Evolutionary conservation across 257 asterid species (phyloP).

Genomic region (Anisodus acutangulus): DNA sequence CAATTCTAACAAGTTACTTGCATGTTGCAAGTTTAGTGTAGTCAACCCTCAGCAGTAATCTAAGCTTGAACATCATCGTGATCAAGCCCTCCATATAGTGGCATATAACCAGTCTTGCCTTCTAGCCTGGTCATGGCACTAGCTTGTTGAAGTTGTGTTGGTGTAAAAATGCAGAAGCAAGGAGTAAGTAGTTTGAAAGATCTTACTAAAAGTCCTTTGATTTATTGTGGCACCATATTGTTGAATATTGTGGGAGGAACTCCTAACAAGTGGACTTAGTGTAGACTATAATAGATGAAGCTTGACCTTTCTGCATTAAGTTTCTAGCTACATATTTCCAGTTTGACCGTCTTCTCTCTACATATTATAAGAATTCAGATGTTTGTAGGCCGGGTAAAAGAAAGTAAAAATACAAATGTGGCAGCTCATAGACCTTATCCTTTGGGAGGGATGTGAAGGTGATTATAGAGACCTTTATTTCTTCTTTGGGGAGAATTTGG

Average conservation of each 20-base stretch:
- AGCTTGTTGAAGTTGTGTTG: not conserved
- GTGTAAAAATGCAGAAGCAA: not conserved
- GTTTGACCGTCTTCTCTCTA: not conserved
- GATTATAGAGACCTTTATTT: not conserved
- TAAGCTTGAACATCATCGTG: not conserved
- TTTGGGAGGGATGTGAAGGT: not conserved
- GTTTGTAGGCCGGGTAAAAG: not conserved
- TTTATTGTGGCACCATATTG: not conserved
- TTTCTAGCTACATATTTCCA: not conserved
- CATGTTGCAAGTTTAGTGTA: conserved; percentile 22
- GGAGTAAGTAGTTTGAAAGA: not conserved
- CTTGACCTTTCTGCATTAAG: not conserved
- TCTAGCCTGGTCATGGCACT: not conserved
- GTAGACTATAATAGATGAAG: conserved; percentile 2
- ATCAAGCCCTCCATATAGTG: not conserved
- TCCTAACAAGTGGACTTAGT: not conserved
- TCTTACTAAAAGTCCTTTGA: not conserved
- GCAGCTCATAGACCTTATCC: not conserved
- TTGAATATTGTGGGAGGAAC: not conserved
- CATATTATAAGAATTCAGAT: not conserved
- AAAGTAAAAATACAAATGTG: not conserved
- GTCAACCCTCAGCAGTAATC: not conserved
- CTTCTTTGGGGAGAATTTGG: conserved; percentile 6
- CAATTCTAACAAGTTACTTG: conserved; percentile 9
- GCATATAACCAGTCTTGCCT: not conserved